Evolutionary conservation across 345 rosid genomes (phyloP).

Genomic region (Gossypium sturtianum): DNA sequence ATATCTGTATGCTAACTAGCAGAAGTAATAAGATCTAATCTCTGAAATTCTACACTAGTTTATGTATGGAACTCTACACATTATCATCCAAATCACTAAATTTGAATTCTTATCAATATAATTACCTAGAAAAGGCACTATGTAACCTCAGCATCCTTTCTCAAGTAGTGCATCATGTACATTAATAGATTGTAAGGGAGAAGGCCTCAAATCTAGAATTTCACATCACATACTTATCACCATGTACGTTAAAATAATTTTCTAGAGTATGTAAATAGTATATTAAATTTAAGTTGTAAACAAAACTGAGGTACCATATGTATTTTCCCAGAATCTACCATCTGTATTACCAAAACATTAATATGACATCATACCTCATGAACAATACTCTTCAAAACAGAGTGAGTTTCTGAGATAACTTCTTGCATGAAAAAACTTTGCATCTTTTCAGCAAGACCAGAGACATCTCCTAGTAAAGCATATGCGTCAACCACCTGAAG

Average conservation of each 20-base stretch:
- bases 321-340: not conserved
- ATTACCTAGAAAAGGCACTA: not conserved
- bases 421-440: conserved; percentile 98
- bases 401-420: conserved; percentile 87
- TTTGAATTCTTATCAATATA: not conserved
- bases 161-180: not conserved
- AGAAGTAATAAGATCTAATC: too few species aligned
- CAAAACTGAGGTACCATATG: not conserved
- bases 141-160: not conserved
- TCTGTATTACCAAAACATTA: not conserved
- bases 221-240: not conserved
- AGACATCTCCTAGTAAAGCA: conserved; percentile 92
- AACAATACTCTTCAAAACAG: conserved; percentile 59
- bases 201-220: not conserved
- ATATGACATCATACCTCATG: conserved; percentile 50
- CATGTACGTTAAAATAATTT: not conserved
- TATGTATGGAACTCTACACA: not conserved
- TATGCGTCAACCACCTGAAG: conserved; percentile 93
- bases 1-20: too few species aligned
- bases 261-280: not conserved
- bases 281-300: not conserved
- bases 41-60: too few species aligned
- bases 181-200: not conserved
- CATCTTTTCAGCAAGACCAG: conserved; percentile 97
- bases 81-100: not conserved